phyloP scores from a whole-genome alignment of 371 early-diverging fungal species.

The Mortierella sp. region DNA sequence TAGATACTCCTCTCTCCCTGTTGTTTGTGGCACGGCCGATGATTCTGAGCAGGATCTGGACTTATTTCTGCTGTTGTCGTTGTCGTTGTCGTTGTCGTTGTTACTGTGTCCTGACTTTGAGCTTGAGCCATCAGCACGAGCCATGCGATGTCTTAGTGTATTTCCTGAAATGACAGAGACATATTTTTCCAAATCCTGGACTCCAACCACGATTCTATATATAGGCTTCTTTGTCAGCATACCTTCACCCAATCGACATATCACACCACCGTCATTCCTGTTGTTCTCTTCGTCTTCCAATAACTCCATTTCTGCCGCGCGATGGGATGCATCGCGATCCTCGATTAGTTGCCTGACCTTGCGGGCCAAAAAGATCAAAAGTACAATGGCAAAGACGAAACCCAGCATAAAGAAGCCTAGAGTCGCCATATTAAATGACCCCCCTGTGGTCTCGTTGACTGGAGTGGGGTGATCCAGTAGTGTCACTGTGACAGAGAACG shows the following conservation, averaged over 20 bases:
- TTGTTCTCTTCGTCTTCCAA: conserved; percentile 39
- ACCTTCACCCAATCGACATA: conserved; percentile 22
- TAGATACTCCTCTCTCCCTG: background rate
- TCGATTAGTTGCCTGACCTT: conserved; percentile 54
- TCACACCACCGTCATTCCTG: conserved; percentile 23
- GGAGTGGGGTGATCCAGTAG: conserved; percentile 32
- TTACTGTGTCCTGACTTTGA: background rate
- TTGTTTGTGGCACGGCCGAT: background rate
- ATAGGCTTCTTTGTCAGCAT: conserved; percentile 35
- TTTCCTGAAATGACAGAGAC: conserved; percentile 14
- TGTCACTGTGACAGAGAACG: conserved; percentile 35
- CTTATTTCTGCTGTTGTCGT: background rate
- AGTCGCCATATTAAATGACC: conserved; percentile 46
- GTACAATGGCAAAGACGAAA: conserved; percentile 31
- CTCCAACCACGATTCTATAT: conserved; percentile 45
- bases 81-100: background rate
- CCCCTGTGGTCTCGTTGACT: conserved; percentile 13
- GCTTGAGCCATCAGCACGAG: background rate
- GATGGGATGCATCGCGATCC: conserved; percentile 45
- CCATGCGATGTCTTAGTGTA: conserved; percentile 18
- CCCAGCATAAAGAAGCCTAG: conserved; percentile 50
- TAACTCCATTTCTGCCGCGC: conserved; percentile 41
- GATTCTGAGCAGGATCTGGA: conserved; percentile 11
- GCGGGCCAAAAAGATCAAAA: conserved; percentile 40
- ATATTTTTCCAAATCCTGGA: conserved; percentile 32